phyloP scores from a whole-genome alignment of 192 early-diverging fungal genomes.

The Thamnidium elegans region DNA sequence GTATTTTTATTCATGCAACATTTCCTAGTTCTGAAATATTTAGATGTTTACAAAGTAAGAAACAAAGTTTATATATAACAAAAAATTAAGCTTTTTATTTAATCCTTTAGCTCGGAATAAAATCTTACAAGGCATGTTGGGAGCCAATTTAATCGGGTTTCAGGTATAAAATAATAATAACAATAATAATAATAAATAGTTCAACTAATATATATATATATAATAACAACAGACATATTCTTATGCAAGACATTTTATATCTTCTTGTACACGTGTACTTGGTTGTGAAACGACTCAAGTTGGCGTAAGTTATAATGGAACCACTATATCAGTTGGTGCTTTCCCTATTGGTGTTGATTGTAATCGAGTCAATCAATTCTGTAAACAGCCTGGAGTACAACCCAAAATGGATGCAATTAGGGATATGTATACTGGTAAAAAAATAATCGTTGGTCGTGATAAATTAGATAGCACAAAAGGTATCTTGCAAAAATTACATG shows the following conservation, averaged over 20 bases:
- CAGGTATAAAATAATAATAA: slow-evolving; percentile 50
- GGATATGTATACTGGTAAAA: slow-evolving; percentile 87
- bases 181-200: background rate
- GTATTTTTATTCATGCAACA: slow-evolving; percentile 97
- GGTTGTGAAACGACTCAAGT: slow-evolving; percentile 91
- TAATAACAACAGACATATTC: slow-evolving; percentile 70
- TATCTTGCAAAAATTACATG: slow-evolving; percentile 89
- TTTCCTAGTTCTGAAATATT: slow-evolving; percentile 97
- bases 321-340: slow-evolving; percentile 77
- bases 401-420: slow-evolving; percentile 79
- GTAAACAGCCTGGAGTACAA: slow-evolving; percentile 66
- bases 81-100: background rate
- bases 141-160: slow-evolving; percentile 90
- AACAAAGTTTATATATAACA: background rate
- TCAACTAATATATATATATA: no score
- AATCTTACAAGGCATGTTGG: slow-evolving; percentile 85
- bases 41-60: slow-evolving; percentile 77
- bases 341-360: slow-evolving; percentile 98
- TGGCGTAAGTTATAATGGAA: slow-evolving; percentile 84
- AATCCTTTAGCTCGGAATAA: slow-evolving; percentile 61
- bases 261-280: slow-evolving; percentile 90
- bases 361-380: slow-evolving; percentile 60
- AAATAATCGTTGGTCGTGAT: slow-evolving; percentile 94
- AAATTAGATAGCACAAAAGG: slow-evolving; percentile 93
- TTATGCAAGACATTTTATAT: slow-evolving; percentile 92